These are phyloP conservation scores for Phialemoniopsis sp. DNA, from an alignment of 2,329 filamentous ascomycete genomes.

Conservation along the genomic window DNA sequence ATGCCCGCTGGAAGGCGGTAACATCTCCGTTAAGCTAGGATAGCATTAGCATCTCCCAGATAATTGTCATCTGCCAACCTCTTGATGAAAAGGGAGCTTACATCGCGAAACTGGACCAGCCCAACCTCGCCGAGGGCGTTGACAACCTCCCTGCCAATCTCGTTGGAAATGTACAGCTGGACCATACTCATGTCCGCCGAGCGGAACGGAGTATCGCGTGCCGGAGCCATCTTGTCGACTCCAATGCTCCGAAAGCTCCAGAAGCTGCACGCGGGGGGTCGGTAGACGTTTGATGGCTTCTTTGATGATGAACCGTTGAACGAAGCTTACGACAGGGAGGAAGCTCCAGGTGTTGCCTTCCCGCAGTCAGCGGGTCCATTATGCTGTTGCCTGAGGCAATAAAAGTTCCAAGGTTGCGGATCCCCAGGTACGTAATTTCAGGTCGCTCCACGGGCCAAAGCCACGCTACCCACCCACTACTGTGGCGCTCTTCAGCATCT, in stretches of 20 bases:
- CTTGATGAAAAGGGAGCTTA: slow-evolving; percentile 44
- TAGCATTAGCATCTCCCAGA: slow-evolving; percentile 1
- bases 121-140: slow-evolving; percentile 95
- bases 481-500: too few relatives aligned
- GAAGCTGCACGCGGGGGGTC: slow-evolving; percentile 6
- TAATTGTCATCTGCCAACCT: slow-evolving; percentile 13
- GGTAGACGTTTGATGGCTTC: not conserved
- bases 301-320: not conserved
- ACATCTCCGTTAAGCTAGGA: slow-evolving; percentile 86
- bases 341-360: slow-evolving; percentile 2
- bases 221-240: slow-evolving; percentile 51
- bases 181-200: slow-evolving; percentile 99
- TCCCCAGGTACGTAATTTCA: too few relatives aligned
- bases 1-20: slow-evolving; percentile 93
- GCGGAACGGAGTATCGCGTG: slow-evolving; percentile 94
- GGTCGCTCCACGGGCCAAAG: too few relatives aligned
- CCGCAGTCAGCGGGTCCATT: slow-evolving; percentile 3
- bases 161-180: slow-evolving; percentile 98
- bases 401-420: not conserved
- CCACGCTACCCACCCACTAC: too few relatives aligned
- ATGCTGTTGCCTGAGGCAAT: slow-evolving; percentile 10
- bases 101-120: slow-evolving; percentile 95
- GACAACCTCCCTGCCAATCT: slow-evolving; percentile 96
- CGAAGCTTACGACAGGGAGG: slow-evolving; percentile 1
- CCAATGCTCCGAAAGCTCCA: slow-evolving; percentile 13